Conservation (phyloP, 371 early-diverging fungal genomes). For the Rhizomucor pusillus region DNA sequence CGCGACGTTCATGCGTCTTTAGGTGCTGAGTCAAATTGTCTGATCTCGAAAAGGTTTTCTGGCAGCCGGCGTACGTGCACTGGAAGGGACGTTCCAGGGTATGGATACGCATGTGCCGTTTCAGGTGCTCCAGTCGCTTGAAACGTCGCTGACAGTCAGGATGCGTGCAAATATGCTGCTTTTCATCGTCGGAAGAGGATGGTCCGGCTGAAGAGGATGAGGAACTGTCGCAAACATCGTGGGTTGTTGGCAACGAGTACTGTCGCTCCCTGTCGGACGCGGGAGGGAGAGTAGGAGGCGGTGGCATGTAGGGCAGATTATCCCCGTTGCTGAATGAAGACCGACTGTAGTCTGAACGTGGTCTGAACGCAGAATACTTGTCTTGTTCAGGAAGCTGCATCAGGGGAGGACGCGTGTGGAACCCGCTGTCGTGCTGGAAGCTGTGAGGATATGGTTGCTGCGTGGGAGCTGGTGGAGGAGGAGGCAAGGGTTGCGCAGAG, state of each 20-base stretch:
- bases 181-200: conserved; percentile 23
- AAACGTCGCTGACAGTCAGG: conserved; percentile 58
- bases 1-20: conserved; percentile 56
- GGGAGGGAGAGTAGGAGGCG: neutral
- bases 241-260: neutral
- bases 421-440: neutral
- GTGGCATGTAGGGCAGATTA: neutral
- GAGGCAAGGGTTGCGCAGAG: conserved; percentile 1
- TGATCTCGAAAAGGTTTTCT: conserved; percentile 77
- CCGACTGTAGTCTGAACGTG: neutral
- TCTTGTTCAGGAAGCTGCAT: neutral
- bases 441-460: neutral
- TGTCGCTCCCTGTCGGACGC: neutral
- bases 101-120: conserved; percentile 86
- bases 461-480: neutral
- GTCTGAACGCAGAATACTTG: neutral
- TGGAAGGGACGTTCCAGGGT: conserved; percentile 80
- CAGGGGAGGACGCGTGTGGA: neutral
- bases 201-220: neutral
- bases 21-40: conserved; percentile 69
- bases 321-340: neutral
- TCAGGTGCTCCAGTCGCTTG: conserved; percentile 86
- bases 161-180: conserved; percentile 54
- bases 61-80: conserved; percentile 69
- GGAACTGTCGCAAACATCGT: neutral